phyloP scores from a whole-genome alignment of 805 yeast genomes.

The Cyberlindnera mycetangii region DNA sequence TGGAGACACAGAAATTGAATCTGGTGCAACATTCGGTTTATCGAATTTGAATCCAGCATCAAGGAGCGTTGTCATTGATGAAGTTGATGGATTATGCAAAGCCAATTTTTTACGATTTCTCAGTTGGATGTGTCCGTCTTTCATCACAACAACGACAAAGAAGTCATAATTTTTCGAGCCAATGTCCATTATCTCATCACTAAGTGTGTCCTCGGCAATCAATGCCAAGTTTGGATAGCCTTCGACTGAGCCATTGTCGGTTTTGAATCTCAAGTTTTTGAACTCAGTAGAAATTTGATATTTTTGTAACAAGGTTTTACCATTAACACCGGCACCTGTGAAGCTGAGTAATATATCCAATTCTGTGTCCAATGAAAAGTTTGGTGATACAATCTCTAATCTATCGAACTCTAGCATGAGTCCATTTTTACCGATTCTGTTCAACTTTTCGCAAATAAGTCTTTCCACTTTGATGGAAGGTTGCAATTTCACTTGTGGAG shows the following conservation, averaged over 20 bases:
- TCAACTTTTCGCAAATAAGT: constrained; percentile 28
- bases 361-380: constrained; percentile 37
- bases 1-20: constrained; percentile 46
- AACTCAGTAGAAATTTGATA: constrained; percentile 24
- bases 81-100: constrained; percentile 28
- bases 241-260: constrained; percentile 18
- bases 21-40: constrained; percentile 31
- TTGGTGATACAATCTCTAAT: constrained; percentile 46
- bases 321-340: constrained; percentile 21
- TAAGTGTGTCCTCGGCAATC: constrained; percentile 18
- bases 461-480: constrained; percentile 40
- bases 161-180: constrained; percentile 38
- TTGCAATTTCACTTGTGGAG: constrained; percentile 35
- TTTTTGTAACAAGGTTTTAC: constrained; percentile 23
- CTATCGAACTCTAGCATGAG: constrained; percentile 30
- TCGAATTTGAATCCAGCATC: constrained; percentile 58
- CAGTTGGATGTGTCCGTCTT: constrained; percentile 44
- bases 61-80: constrained; percentile 38
- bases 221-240: constrained; percentile 24
- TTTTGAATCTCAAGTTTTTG: constrained; percentile 22
- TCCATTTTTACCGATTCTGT: constrained; percentile 26
- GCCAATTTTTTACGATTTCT: constrained; percentile 38
- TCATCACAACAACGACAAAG: constrained; percentile 37
- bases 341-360: constrained; percentile 47
- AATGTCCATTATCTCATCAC: constrained; percentile 31